phyloP scores from a whole-genome alignment of 768 basidiomycete species.

The Botryobasidium botryosum region DNA sequence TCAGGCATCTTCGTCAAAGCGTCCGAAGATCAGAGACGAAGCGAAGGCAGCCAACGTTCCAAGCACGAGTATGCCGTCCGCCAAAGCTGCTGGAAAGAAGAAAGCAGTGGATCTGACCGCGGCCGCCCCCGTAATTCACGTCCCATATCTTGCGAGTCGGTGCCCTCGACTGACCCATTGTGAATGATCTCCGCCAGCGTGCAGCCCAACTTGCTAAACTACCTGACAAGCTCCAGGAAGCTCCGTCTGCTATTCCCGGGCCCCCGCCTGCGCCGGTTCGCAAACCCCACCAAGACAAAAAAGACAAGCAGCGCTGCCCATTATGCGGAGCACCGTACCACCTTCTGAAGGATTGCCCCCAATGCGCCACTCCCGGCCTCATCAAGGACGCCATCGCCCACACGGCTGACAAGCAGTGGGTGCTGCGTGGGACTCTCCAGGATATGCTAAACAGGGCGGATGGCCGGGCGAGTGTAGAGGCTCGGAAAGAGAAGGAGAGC shows the following conservation, averaged over 20 bases:
- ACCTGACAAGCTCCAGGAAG: slow-evolving; percentile 25
- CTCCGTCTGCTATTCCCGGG: no score
- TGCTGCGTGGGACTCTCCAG: background rate
- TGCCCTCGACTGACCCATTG: background rate
- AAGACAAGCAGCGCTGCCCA: slow-evolving; percentile 23
- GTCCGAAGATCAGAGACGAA: no score
- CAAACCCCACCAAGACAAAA: no score
- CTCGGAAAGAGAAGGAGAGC: no score
- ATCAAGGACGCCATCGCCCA: background rate
- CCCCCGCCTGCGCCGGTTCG: no score
- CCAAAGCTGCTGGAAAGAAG: no score
- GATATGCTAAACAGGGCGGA: background rate
- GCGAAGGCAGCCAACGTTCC: no score
- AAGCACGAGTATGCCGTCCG: no score
- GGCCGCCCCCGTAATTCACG: no score
- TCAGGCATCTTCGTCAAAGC: no score
- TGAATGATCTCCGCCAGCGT: background rate
- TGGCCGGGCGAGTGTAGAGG: no score
- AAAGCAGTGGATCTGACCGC: no score
- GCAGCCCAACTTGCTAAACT: slow-evolving; percentile 8
- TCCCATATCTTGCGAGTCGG: background rate
- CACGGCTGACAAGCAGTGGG: background rate
- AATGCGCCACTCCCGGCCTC: background rate
- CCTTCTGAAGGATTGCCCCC: slow-evolving; percentile 36
- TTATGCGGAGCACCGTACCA: slow-evolving; percentile 36